Percentiles rank a stretch among this genome's conserved stretches.
Conservation (phyloP, 768 basidiomycete genomes). For the Rhodotorula graminis region DNA sequence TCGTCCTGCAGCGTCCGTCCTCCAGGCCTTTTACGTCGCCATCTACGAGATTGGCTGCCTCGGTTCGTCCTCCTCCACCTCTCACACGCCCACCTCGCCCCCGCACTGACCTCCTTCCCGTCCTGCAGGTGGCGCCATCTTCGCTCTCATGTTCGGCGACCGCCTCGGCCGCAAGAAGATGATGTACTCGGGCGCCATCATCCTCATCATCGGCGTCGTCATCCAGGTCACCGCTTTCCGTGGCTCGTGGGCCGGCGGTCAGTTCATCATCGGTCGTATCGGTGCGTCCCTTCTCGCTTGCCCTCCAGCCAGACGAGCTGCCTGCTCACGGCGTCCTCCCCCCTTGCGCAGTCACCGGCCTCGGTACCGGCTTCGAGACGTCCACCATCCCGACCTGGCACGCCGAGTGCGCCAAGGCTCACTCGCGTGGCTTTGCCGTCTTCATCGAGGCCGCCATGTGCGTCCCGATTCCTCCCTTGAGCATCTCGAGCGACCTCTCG, state of each 20-base stretch:
- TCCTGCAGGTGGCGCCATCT: slow-evolving; percentile 55
- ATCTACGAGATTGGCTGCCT: slow-evolving; percentile 56
- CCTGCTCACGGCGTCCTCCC: too few species aligned
- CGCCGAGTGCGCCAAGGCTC: slow-evolving; percentile 52
- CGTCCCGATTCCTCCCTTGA: neutral
- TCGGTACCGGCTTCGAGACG: slow-evolving; percentile 52
- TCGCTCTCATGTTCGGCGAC: slow-evolving; percentile 53
- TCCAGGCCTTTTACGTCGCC: slow-evolving; percentile 31
- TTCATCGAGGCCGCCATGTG: slow-evolving; percentile 53
- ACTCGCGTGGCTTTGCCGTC: slow-evolving; percentile 59
- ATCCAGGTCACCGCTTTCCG: slow-evolving; percentile 49
- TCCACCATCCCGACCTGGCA: slow-evolving; percentile 54
- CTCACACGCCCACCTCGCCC: too few species aligned
- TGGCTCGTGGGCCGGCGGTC: slow-evolving; percentile 44
- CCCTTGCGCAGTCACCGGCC: slow-evolving; percentile 30
- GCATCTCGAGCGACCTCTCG: too few species aligned
- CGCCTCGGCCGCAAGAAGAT: slow-evolving; percentile 39
- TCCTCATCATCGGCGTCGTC: neutral
- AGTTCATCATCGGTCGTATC: slow-evolving; percentile 49
- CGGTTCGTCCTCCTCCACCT: too few species aligned
- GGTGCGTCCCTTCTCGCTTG: neutral
- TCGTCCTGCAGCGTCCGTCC: neutral
- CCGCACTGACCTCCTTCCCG: too few species aligned
- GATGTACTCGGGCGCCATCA: neutral
- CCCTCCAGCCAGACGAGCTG: too few species aligned